Percentiles rank a stretch among this genome's conserved stretches.
Evolutionary conservation across 257 asterid genomes (phyloP).

Genomic region (Anisodus tanguticus): DNA sequence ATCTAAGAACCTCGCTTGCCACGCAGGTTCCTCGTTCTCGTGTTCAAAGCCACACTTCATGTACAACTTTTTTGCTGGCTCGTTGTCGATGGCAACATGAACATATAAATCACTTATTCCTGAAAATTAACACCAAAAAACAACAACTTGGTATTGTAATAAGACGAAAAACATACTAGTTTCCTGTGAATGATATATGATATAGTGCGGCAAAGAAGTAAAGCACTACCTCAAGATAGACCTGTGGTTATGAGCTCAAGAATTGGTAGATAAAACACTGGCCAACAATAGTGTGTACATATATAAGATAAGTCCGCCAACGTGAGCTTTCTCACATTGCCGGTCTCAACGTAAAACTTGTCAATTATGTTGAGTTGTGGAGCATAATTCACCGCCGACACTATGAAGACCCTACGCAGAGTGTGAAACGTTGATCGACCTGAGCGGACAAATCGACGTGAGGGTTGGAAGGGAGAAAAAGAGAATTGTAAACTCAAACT

Average conservation of each 20-base stretch:
- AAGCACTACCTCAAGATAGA: neutral
- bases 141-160: neutral
- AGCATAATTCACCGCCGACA: no score
- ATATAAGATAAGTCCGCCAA: neutral
- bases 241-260: neutral
- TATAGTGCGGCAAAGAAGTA: neutral
- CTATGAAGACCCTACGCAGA: no score
- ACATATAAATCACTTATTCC: slow-evolving; percentile 94
- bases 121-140: slow-evolving; percentile 30
- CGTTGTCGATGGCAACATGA: slow-evolving; percentile 88
- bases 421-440: no score
- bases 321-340: neutral
- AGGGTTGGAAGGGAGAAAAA: no score
- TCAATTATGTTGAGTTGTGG: neutral
- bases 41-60: slow-evolving; percentile 75
- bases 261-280: neutral
- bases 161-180: neutral
- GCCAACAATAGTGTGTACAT: neutral
- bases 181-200: neutral
- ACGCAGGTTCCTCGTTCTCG: slow-evolving; percentile 91
- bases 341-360: neutral
- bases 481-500: no score
- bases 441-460: no score
- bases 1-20: slow-evolving; percentile 92
- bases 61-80: slow-evolving; percentile 81